Conservation (phyloP, 129 eudicot species). For the Silybum marianum region DNA sequence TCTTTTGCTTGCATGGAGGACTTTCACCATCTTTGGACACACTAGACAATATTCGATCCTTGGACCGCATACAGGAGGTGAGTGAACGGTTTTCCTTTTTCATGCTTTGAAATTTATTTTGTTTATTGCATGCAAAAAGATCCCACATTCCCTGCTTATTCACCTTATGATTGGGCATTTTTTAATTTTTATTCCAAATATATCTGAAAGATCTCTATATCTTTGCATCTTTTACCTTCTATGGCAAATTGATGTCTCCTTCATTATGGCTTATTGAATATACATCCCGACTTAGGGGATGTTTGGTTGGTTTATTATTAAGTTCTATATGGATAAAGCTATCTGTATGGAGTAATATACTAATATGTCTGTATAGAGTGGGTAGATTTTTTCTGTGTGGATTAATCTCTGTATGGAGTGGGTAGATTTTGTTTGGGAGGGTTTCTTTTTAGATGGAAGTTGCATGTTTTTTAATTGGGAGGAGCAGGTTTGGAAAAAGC, state of each 20-base stretch:
- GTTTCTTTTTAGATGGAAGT: no score
- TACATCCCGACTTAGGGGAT: neutral
- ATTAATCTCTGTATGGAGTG: no score
- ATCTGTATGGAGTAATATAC: no score
- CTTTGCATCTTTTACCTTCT: neutral
- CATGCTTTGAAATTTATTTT: neutral
- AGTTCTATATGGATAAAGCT: no score
- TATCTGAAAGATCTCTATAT: neutral
- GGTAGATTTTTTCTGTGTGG: no score
- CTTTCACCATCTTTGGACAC: slow-evolving; percentile 95
- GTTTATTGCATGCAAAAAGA: neutral
- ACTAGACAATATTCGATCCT: slow-evolving; percentile 82
- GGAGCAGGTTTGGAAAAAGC: no score
- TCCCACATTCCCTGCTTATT: neutral
- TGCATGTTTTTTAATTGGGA: no score
- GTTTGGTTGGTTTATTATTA: no score
- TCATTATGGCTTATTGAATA: neutral
- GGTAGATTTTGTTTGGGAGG: no score
- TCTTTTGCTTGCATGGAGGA: slow-evolving; percentile 95
- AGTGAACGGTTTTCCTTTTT: neutral
- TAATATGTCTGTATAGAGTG: no score
- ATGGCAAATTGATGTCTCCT: neutral
- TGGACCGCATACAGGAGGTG: slow-evolving; percentile 97
- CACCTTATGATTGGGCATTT: neutral
- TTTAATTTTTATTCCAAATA: neutral